Evolutionary conservation across 208 protist species (phyloP).

Genomic region (Blastocrithidia nonstop): DNA sequence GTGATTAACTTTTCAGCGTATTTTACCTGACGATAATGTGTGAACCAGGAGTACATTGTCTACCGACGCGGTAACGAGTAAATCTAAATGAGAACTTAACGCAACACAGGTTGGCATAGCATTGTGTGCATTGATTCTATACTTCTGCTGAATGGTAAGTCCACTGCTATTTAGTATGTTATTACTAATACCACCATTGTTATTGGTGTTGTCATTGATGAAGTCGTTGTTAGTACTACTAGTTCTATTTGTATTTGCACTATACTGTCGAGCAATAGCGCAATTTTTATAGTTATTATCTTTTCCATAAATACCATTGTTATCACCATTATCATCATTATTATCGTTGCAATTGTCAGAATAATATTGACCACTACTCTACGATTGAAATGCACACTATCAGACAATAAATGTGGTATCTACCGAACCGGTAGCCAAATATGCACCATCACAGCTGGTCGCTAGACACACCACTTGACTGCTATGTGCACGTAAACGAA

Average conservation of each 20-base stretch:
- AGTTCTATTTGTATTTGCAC: no score
- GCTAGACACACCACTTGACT: conserved; percentile 55
- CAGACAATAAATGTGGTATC: conserved; percentile 87
- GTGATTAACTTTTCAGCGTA: conserved; percentile 63
- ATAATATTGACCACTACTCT: conserved; percentile 6
- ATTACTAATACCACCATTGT: no score
- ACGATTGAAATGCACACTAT: conserved; percentile 26
- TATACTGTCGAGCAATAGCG: no score
- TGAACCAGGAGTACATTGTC: conserved; percentile 77
- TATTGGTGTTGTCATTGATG: no score
- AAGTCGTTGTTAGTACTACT: no score
- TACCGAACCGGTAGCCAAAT: conserved; percentile 71
- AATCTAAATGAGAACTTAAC: conserved; percentile 46
- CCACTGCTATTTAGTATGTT: no score
- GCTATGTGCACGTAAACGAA: conserved; percentile 56
- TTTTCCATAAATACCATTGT: no score
- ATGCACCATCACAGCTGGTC: conserved; percentile 46
- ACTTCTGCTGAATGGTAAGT: conserved; percentile 45
- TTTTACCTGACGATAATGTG: conserved; percentile 31
- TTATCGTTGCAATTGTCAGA: no score
- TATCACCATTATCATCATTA: no score
- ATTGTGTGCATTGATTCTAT: conserved; percentile 75
- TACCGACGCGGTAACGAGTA: conserved; percentile 66
- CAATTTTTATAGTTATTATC: no score
- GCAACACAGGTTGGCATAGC: conserved; percentile 61